phyloP scores from a whole-genome alignment of 495 filamentous ascomycete genomes.

The Tuber magnatum region DNA sequence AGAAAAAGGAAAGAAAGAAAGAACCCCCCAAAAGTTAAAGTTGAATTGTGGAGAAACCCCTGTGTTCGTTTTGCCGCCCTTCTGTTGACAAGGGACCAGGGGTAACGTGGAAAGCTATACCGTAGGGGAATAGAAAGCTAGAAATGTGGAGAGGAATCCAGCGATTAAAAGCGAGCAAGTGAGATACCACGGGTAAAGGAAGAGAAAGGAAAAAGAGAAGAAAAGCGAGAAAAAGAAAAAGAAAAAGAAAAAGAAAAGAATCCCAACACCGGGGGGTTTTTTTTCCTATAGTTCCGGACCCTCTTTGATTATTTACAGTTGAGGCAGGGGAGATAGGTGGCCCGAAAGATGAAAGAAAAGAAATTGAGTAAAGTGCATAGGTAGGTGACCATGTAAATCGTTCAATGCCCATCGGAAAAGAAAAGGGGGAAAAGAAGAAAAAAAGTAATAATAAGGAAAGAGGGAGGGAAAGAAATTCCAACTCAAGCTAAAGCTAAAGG shows the following conservation, averaged over 20 bases:
- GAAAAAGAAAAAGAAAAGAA: slow-evolving; percentile 11
- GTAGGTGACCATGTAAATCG: not conserved
- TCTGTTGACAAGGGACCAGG: not conserved
- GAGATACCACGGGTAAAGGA: not conserved
- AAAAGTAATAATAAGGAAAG: not conserved
- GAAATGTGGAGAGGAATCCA: slow-evolving; percentile 37
- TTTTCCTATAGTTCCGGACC: not conserved
- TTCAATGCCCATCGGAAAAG: not conserved
- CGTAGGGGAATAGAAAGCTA: slow-evolving; percentile 38
- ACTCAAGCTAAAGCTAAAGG: not conserved
- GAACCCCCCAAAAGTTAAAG: slow-evolving; percentile 15
- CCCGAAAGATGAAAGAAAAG: not conserved
- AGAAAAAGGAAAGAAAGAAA: not conserved
- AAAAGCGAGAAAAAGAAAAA: slow-evolving; percentile 22
- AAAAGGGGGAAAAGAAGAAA: not conserved
- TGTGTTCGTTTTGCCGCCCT: not conserved
- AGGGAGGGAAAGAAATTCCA: not conserved
- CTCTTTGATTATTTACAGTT: not conserved
- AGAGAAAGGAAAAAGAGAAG: slow-evolving; percentile 20
- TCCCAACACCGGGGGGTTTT: not conserved
- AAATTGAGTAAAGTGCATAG: not conserved
- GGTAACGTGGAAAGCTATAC: not conserved
- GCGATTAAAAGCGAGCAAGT: slow-evolving; percentile 10
- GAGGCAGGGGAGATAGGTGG: not conserved
- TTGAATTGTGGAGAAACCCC: not conserved